phyloP scores from a whole-genome alignment of 2,329 filamentous ascomycete genomes.

The Fusarium sulawesiense region DNA sequence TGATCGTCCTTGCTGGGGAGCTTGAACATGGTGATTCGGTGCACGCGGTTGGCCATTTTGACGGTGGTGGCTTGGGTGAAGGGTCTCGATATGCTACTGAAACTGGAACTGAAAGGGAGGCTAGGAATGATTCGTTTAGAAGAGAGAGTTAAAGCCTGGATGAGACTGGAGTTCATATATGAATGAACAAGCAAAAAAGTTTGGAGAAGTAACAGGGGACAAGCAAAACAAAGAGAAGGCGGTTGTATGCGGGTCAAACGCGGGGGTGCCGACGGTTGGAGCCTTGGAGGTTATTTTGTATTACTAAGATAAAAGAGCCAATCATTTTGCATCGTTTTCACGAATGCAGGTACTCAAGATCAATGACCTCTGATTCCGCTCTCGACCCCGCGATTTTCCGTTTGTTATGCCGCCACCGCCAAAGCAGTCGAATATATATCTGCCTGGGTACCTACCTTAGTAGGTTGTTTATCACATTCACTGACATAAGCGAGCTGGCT shows the following conservation, averaged over 20 bases:
- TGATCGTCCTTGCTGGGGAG: slow-evolving; percentile 58
- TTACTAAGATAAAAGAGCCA: slow-evolving; percentile 1
- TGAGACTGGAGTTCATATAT: slow-evolving; percentile 33
- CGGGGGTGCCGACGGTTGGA: slow-evolving; percentile 8
- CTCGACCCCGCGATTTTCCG: slow-evolving; percentile 13
- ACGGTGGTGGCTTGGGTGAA: slow-evolving; percentile 12
- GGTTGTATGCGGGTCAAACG: slow-evolving; percentile 36
- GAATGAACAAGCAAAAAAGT: neutral
- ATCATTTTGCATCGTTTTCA: slow-evolving; percentile 17
- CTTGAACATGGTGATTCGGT: slow-evolving; percentile 67
- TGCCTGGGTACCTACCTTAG: too few relatives aligned
- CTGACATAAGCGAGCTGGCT: neutral
- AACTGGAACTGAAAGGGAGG: neutral
- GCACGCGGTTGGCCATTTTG: slow-evolving; percentile 58
- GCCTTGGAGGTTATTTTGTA: neutral
- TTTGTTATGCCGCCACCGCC: slow-evolving; percentile 3
- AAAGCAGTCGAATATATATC: neutral
- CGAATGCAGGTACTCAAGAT: neutral
- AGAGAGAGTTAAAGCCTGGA: slow-evolving; percentile 8
- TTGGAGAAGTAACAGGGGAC: slow-evolving; percentile 4
- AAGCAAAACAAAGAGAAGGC: slow-evolving; percentile 22
- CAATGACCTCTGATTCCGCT: slow-evolving; percentile 14
- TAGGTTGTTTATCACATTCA: neutral
- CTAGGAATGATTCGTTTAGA: slow-evolving; percentile 4
- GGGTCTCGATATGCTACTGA: slow-evolving; percentile 4